A percentile compares a stretch with the other conserved stretches of the same genome.
These are phyloP conservation scores for Pichia sp. DNA, from an alignment of 1,139 yeast species.

Conservation along the genomic window DNA sequence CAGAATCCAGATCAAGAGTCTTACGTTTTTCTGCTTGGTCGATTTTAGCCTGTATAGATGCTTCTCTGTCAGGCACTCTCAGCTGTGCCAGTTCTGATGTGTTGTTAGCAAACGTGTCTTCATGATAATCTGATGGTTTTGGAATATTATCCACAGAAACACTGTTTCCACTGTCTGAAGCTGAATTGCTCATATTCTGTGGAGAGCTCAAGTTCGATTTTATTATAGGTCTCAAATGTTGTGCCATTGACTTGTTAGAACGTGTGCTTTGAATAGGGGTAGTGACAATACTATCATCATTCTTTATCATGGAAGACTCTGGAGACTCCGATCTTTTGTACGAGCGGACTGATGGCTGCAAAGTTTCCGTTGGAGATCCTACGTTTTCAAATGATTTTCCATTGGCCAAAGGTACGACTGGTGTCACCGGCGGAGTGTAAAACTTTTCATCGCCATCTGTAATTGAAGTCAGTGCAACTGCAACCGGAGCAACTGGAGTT, in stretches of 20 bases:
- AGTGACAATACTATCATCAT: constrained; percentile 1
- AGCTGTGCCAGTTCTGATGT: constrained; percentile 3
- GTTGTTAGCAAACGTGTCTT: background rate
- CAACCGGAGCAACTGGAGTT: too few relatives aligned
- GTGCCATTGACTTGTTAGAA: constrained; percentile 28
- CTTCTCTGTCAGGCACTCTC: constrained; percentile 25
- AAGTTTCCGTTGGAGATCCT: background rate
- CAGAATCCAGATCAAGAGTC: background rate
- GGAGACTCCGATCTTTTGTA: constrained; percentile 11
- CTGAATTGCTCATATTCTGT: background rate
- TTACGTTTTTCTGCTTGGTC: constrained; percentile 10
- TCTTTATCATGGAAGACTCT: constrained; percentile 5
- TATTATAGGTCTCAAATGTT: constrained; percentile 28
- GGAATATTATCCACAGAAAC: background rate
- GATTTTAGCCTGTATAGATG: constrained; percentile 14
- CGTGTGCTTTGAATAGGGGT: constrained; percentile 2
- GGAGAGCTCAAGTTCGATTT: constrained; percentile 1
- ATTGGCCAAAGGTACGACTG: constrained; percentile 1
- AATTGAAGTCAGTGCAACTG: background rate
- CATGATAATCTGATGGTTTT: background rate
- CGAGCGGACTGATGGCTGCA: background rate
- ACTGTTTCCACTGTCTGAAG: background rate
- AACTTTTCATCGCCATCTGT: constrained; percentile 2
- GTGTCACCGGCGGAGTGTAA: constrained; percentile 13
- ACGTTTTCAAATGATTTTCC: background rate